Conservation (phyloP, 768 basidiomycete genomes). For the Tulasnella sp. region DNA sequence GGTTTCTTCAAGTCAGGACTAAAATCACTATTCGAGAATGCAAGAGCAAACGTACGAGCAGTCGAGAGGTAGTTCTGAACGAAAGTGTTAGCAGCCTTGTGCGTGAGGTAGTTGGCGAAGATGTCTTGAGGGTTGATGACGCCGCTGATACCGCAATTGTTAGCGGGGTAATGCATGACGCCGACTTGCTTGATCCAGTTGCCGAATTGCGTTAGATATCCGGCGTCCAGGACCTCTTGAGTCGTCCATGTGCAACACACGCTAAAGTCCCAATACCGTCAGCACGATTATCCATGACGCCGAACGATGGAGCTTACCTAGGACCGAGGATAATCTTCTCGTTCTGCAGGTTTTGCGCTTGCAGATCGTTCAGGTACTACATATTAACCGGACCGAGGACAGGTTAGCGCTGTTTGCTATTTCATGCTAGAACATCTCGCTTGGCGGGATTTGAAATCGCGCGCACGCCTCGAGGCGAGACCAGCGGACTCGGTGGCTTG, state of each 20-base stretch:
- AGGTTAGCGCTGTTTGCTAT: not conserved
- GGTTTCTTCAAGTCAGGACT: not conserved
- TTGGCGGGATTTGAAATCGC: not conserved
- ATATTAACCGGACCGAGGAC: not conserved
- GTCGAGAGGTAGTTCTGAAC: conserved; percentile 39
- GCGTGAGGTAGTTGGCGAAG: conserved; percentile 45
- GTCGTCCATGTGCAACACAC: conserved; percentile 51
- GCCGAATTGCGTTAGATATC: conserved; percentile 23
- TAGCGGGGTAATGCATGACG: conserved; percentile 19
- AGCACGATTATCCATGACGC: conserved; percentile 24
- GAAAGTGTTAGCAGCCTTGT: conserved; percentile 39
- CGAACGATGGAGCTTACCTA: not conserved
- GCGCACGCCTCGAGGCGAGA: not conserved
- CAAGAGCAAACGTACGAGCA: conserved; percentile 20
- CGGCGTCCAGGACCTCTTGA: conserved; percentile 24
- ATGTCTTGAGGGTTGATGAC: conserved; percentile 28
- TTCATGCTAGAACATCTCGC: not conserved
- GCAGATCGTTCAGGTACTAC: not conserved
- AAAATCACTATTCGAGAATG: not conserved
- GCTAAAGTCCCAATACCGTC: conserved; percentile 34
- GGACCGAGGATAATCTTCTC: conserved; percentile 11
- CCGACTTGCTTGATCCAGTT: conserved; percentile 12
- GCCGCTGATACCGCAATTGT: conserved; percentile 29
- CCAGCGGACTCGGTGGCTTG: not conserved
- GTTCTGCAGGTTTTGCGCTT: not conserved